A percentile compares a stretch with the other conserved stretches of the same genome.
phyloP scores from a whole-genome alignment of 352 stramenopile species.

The Pythium volutum region DNA sequence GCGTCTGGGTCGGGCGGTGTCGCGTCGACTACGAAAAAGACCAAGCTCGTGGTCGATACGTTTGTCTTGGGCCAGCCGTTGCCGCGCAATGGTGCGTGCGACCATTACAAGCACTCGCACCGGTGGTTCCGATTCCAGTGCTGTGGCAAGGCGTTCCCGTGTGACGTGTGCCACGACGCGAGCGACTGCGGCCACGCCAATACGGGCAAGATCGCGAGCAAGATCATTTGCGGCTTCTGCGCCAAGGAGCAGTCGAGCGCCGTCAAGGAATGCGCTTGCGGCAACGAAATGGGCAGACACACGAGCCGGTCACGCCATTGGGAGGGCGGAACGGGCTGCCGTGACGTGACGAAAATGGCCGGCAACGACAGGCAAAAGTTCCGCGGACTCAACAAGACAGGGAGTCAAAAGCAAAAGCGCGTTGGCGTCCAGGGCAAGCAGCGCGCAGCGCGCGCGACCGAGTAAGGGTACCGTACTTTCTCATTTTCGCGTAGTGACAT shows the following conservation, averaged over 20 bases:
- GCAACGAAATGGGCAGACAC: constrained; percentile 62
- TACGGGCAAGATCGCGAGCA: constrained; percentile 72
- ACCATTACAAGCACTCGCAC: constrained; percentile 78
- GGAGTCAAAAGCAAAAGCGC: constrained; percentile 76
- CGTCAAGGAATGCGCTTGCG: constrained; percentile 72
- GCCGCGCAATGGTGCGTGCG: constrained; percentile 63
- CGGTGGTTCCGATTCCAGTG: constrained; percentile 87
- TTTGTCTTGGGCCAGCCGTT: constrained; percentile 68
- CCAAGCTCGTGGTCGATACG: constrained; percentile 34
- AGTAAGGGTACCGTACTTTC: not conserved
- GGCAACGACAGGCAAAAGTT: constrained; percentile 71
- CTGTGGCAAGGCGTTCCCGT: constrained; percentile 77
- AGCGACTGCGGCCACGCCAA: constrained; percentile 70
- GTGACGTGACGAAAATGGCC: constrained; percentile 59
- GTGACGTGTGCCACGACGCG: constrained; percentile 77
- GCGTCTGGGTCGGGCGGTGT: not conserved
- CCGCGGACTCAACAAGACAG: constrained; percentile 71
- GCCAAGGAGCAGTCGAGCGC: constrained; percentile 77
- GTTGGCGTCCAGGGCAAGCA: constrained; percentile 38
- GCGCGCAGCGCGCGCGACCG: constrained; percentile 1
- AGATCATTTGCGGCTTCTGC: constrained; percentile 82
- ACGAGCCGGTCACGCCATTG: constrained; percentile 52
- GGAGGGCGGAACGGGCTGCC: constrained; percentile 77
- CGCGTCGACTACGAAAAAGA: constrained; percentile 25
- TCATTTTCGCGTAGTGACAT: constrained; percentile 1